Conservation (phyloP, 2,329 filamentous ascomycete genomes). For the Teratosphaeria destructans region DNA sequence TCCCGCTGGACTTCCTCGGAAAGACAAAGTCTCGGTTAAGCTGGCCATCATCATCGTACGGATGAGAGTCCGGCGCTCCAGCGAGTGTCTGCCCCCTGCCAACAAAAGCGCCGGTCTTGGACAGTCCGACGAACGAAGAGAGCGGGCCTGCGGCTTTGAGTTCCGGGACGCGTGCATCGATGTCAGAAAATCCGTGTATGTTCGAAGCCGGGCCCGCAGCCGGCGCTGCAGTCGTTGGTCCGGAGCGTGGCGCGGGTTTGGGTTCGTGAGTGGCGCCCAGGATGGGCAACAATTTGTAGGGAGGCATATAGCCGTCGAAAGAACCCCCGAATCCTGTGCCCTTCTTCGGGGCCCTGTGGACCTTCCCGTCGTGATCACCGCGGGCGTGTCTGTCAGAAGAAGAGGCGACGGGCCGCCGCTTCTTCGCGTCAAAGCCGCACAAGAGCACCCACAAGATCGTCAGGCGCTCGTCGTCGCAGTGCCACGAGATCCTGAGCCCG, state of each 20-base stretch:
- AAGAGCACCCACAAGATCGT: slow-evolving; percentile 29
- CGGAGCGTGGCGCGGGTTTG: too few species aligned
- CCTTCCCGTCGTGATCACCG: not conserved
- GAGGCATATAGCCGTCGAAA: not conserved
- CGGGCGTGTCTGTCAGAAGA: not conserved
- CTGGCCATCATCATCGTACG: not conserved
- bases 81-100: not conserved
- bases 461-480: slow-evolving; percentile 25
- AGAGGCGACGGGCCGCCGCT: slow-evolving; percentile 7
- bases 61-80: not conserved
- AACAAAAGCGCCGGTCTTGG: not conserved
- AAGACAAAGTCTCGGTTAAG: not conserved
- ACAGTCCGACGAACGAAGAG: too few species aligned
- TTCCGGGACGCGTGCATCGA: too few species aligned
- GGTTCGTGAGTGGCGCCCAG: too few species aligned
- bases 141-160: too few species aligned
- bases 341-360: slow-evolving; percentile 1
- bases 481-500: slow-evolving; percentile 17
- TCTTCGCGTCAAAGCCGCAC: slow-evolving; percentile 25
- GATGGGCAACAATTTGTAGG: too few species aligned
- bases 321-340: slow-evolving; percentile 1
- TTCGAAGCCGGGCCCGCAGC: not conserved
- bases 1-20: not conserved
- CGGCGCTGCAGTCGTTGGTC: too few species aligned
- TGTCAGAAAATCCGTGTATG: not conserved